Evolutionary conservation across 208 protist species (phyloP), one percentile per base, ranked within the genome.

Genomic region (Angomonas desouzai): DNA sequence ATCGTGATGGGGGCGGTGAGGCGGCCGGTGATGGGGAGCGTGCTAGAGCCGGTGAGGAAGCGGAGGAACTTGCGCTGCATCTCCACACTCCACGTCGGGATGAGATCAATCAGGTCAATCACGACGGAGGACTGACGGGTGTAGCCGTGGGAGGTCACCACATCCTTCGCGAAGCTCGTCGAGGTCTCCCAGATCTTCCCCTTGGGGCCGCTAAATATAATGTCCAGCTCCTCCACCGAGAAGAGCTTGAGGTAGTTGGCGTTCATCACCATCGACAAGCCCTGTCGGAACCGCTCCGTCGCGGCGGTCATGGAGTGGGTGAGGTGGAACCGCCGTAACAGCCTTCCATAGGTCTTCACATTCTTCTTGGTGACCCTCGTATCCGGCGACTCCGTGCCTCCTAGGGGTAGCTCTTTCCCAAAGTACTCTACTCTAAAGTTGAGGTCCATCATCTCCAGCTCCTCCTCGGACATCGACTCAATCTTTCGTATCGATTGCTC

Each of bases 1-100:
- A 95, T 73, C 27, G 81, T 95, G 68, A 95, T 89, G 38, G 72
- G 73, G 9, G 72, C 73, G 28, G 68, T 71, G 43, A 92, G 45
- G 7, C 51, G 51, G 6, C 85, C 90, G 10, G 77, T 79, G 18
- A 77, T 55, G 1, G 84, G 84, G 20, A 92, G 47, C 4, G 73
- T 72, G 25, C 73, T 74, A 27, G 84, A 88, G 29, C 90, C 90
- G 0, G 86, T 90, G 13, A 96, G 72, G 70, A 96, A 96, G 30
- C 72, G 76, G 45, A 96, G 55, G 62, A 96, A 93, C 13, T 57
- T 40, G 16, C 82, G 85, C 66, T 96, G 90, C 65, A 83, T 40
- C 40, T 33, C 16, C 6, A 76, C 80, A 30, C 27, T 65, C 83
- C 81, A 91, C n/a, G 47, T 32, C 1, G 76, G 70, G 11, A 95